Evolutionary conservation across 2,329 filamentous ascomycete species (phyloP).

Genomic region (Chrysoporthe cubensis): DNA sequence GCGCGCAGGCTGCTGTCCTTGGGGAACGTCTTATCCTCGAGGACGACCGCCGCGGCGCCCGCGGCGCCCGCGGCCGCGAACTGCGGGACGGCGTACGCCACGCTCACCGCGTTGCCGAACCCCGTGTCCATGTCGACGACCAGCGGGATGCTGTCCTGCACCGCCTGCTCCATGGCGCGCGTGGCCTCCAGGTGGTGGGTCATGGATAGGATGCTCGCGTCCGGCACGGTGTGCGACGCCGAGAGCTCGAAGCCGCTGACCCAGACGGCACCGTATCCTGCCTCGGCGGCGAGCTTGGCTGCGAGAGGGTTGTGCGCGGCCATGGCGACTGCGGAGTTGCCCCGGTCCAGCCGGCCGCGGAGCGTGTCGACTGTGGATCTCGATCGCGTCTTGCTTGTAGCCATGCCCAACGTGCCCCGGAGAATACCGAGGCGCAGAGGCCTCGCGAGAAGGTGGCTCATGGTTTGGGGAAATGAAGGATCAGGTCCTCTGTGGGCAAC

Average conservation of each 20-base stretch:
- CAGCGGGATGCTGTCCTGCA: slow-evolving; percentile 43
- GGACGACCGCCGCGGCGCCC: slow-evolving; percentile 44
- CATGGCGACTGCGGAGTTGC: slow-evolving; percentile 4
- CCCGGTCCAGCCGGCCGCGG: background rate
- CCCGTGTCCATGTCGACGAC: slow-evolving; percentile 53
- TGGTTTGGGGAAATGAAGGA: background rate
- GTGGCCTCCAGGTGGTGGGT: slow-evolving; percentile 3
- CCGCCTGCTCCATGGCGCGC: background rate
- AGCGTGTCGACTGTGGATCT: background rate
- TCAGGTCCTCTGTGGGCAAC: background rate
- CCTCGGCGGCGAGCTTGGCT: slow-evolving; percentile 4
- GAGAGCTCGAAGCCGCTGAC: slow-evolving; percentile 10
- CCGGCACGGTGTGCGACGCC: slow-evolving; percentile 1
- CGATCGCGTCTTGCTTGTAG: background rate
- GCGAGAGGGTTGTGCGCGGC: slow-evolving; percentile 1
- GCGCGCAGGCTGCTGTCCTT: slow-evolving; percentile 48
- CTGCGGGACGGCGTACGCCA: slow-evolving; percentile 48
- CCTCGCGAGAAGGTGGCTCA: background rate
- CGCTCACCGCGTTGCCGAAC: slow-evolving; percentile 53
- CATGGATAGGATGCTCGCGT: slow-evolving; percentile 10
- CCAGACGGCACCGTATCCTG: slow-evolving; percentile 6
- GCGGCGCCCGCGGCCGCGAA: slow-evolving; percentile 47
- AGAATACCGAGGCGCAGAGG: background rate
- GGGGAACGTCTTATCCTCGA: slow-evolving; percentile 54
- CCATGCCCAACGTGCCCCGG: background rate